These are phyloP conservation scores for Begonia fuchsioides DNA, from an alignment of 306 rosid species.

Conservation along the genomic window DNA sequence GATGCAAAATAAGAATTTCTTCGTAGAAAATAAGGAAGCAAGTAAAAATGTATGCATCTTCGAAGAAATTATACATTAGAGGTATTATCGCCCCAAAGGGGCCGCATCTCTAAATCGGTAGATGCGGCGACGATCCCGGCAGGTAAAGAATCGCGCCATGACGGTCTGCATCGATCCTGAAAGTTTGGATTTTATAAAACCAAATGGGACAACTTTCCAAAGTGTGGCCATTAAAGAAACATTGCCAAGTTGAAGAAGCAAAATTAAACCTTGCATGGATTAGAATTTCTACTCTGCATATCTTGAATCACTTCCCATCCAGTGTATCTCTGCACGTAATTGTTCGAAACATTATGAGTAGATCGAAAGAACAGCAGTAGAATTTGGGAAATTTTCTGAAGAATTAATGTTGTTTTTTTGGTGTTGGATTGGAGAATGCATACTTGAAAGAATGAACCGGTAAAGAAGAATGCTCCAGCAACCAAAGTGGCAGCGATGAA, in stretches of 20 bases:
- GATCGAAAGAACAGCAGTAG: neutral
- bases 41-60: neutral
- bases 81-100: conserved; percentile 22
- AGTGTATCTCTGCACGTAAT: conserved; percentile 43
- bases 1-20: neutral
- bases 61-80: neutral
- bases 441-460: conserved; percentile 9
- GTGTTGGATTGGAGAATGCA: neutral
- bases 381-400: neutral
- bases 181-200: neutral
- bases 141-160: conserved; percentile 24
- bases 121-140: conserved; percentile 27
- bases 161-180: conserved; percentile 25
- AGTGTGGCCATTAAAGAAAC: neutral
- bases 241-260: neutral
- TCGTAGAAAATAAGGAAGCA: neutral
- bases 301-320: conserved; percentile 42
- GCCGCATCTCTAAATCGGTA: conserved; percentile 26
- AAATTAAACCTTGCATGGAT: conserved; percentile 48
- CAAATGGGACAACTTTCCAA: neutral
- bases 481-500: conserved; percentile 34
- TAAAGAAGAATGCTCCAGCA: conserved; percentile 53
- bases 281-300: conserved; percentile 14
- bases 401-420: neutral
- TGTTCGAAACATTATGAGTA: neutral